A percentile compares a stretch with the other conserved stretches of the same genome.
These are phyloP conservation scores for Pseudonitzschia pungens DNA, from an alignment of 108 stramenopile species.

Conservation along the genomic window DNA sequence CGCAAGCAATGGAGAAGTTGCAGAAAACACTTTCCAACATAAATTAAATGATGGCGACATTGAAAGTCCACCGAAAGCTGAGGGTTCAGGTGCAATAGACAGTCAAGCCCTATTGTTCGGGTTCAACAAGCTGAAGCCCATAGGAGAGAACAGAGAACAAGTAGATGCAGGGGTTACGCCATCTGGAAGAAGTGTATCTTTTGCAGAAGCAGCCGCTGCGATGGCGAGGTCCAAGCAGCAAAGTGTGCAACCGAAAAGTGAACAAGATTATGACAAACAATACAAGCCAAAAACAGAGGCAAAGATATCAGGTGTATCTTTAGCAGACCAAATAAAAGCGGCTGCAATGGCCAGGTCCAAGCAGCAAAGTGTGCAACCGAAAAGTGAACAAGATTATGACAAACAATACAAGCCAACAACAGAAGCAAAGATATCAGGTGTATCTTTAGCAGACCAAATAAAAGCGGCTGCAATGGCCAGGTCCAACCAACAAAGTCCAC, in stretches of 20 bases:
- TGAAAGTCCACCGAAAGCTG: background rate
- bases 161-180: background rate
- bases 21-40: background rate
- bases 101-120: no score
- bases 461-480: background rate
- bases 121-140: no score
- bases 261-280: background rate
- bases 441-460: background rate
- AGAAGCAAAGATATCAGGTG: background rate
- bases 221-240: no score
- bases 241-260: background rate
- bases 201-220: no score
- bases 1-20: background rate
- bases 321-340: no score
- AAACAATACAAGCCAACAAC: background rate
- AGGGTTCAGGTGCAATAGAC: background rate
- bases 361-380: background rate
- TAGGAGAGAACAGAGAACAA: background rate
- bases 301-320: no score
- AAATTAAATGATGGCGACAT: background rate
- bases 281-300: no score
- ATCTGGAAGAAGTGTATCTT: background rate
- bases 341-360: no score
- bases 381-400: background rate
- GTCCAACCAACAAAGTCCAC: background rate